Evolutionary conservation across 2,329 filamentous ascomycete species (phyloP), one percentile per base, ranked within the genome.

Genomic region (Boeremia exigua): DNA sequence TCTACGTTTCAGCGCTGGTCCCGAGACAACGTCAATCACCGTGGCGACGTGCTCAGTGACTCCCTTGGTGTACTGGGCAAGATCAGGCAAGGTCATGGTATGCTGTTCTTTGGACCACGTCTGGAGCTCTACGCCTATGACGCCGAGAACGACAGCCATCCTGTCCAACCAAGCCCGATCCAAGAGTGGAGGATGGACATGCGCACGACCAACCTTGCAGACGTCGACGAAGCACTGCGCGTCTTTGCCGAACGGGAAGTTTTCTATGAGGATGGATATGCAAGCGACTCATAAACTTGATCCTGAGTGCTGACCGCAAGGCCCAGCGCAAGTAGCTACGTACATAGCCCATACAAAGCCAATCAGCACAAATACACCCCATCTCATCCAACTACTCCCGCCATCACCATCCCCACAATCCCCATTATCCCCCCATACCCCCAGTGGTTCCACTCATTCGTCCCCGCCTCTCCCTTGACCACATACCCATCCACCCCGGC

Each of bases 371-470:
- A 3, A 14, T 23, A 38, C 23, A 14, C 19, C 25, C 17, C 29
- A 47, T 2, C 25, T 33, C 23, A 63, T 5, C 65, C 66, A 49
- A 69, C 34, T 27, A 69, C 6, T 27, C 56, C 67, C 14, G 75
- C 76, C 49, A 79, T 63, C 5, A 68, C 60, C 28, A 67, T 58
- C 25, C 80, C 61, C 33, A 81, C 54, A 4, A 77, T 75, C 25
- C 75, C 78, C 57, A 66, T 62, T 28, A 64, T 56, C 50, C 37
- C 45, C 44, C 65, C 65, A 74, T 81, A 82, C 0, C 77, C 75
- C 80, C 80, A 84, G 67, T 84, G 81, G 60, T 74, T 76, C 79
- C 77, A 80, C 62, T 82, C 70, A 3, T 77, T 78, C 12, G 70
- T 66, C 2, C 78, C 80, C 47, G 75, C 67, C 12, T 63, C 59